These are phyloP conservation scores for Ochetophila trinervis DNA, from an alignment of 306 rosid genomes.

Conservation along the genomic window DNA sequence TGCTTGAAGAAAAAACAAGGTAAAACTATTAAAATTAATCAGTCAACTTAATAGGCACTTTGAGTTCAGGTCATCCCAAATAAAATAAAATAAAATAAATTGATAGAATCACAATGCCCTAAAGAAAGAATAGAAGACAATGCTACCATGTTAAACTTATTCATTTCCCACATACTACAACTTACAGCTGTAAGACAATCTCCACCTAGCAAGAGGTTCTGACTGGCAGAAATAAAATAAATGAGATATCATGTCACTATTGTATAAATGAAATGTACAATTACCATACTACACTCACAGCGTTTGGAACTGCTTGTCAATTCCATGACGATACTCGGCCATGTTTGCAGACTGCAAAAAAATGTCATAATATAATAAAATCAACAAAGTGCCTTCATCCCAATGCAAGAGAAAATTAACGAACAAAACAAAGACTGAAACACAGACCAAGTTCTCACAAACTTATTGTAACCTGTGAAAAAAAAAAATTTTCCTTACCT, in stretches of 20 bases:
- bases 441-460: slow-evolving; percentile 10
- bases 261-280: slow-evolving; percentile 17
- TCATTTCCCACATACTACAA: neutral
- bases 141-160: neutral
- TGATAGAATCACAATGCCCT: too few species aligned
- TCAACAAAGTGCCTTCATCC: slow-evolving; percentile 10
- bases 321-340: slow-evolving; percentile 61
- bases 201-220: neutral
- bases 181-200: neutral
- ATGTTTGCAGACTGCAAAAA: slow-evolving; percentile 52
- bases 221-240: neutral
- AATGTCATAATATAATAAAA: slow-evolving; percentile 1
- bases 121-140: neutral
- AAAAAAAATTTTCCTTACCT: neutral
- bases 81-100: too few species aligned
- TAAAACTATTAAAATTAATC: too few species aligned
- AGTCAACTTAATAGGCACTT: too few species aligned
- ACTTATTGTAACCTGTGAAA: slow-evolving; percentile 2
- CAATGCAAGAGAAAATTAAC: slow-evolving; percentile 20
- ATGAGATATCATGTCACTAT: slow-evolving; percentile 4
- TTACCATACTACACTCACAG: slow-evolving; percentile 66
- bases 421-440: slow-evolving; percentile 7
- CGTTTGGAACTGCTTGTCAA: slow-evolving; percentile 70
- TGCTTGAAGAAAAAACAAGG: too few species aligned
- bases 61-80: too few species aligned